Evolutionary conservation across 2,329 filamentous ascomycete genomes (phyloP).

Genomic region (Aspergillus brunneoviolaceus): DNA sequence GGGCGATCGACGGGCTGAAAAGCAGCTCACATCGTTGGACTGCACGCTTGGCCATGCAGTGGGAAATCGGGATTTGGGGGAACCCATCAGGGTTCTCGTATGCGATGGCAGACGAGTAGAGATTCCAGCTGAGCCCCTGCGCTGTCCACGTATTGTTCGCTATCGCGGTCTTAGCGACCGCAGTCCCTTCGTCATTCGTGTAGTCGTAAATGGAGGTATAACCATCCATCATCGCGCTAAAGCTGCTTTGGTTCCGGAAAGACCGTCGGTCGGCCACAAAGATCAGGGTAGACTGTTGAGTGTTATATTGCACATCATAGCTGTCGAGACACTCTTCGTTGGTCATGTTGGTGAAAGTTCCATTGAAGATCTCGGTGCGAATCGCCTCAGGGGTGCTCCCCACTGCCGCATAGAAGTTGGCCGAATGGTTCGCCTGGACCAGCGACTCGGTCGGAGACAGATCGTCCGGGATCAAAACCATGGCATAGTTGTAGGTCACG

Average conservation of each 20-base stretch:
- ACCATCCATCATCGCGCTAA: not conserved
- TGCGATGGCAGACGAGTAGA: not conserved
- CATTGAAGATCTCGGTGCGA: constrained; percentile 4
- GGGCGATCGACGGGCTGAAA: constrained; percentile 8
- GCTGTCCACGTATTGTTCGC: not conserved
- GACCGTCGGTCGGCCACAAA: not conserved
- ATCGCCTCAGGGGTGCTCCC: constrained; percentile 4
- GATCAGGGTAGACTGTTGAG: constrained; percentile 1
- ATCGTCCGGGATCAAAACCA: not conserved
- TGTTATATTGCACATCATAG: constrained; percentile 10
- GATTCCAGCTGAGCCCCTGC: not conserved
- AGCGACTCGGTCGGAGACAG: not conserved
- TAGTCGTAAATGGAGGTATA: not conserved
- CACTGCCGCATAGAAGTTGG: not conserved
- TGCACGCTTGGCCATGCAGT: constrained; percentile 6
- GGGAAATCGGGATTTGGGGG: not conserved
- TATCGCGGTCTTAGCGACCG: not conserved
- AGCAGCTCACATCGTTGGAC: constrained; percentile 11
- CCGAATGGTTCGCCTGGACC: not conserved
- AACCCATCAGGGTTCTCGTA: not conserved
- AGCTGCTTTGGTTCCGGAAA: not conserved
- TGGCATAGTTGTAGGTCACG: not conserved
- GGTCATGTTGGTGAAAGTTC: constrained; percentile 3
- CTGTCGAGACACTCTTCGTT: constrained; percentile 1
- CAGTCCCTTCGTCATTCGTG: not conserved